phyloP scores from a whole-genome alignment of 2,329 filamentous ascomycete species.

The Apiospora sp. region DNA sequence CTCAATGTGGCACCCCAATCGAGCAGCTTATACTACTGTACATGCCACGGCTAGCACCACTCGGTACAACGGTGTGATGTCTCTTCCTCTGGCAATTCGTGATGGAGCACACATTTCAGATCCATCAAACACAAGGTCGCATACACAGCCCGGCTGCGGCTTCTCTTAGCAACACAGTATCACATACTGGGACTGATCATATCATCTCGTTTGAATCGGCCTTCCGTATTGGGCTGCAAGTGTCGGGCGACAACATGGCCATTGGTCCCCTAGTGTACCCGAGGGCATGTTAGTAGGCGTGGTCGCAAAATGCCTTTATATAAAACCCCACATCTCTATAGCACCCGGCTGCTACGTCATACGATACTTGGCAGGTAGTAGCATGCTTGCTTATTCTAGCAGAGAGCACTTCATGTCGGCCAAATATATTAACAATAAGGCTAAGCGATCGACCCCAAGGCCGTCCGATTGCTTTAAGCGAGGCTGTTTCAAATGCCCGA shows the following conservation, averaged over 20 bases:
- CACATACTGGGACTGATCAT: background rate
- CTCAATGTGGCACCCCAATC: conserved; percentile 18
- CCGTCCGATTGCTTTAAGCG: background rate
- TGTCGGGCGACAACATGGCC: background rate
- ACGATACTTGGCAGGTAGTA: background rate
- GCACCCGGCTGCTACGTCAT: background rate
- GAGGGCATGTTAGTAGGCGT: background rate
- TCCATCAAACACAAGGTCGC: conserved; percentile 3
- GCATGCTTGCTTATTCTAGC: background rate
- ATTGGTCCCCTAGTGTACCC: background rate
- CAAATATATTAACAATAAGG: background rate
- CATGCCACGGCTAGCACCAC: background rate
- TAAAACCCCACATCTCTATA: background rate
- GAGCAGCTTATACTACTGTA: background rate
- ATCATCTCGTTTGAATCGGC: background rate
- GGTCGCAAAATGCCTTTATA: background rate
- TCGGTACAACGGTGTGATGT: conserved; percentile 4
- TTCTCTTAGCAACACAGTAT: background rate
- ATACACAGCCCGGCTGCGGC: background rate
- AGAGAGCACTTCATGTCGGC: conserved; percentile 1
- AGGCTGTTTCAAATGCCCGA: background rate
- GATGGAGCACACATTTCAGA: background rate
- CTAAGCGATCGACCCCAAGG: background rate
- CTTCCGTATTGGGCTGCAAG: conserved; percentile 12
- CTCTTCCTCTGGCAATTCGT: background rate